phyloP scores from a whole-genome alignment of 2,329 filamentous ascomycete species.

The Hymenotorrendiella dingleyae region DNA sequence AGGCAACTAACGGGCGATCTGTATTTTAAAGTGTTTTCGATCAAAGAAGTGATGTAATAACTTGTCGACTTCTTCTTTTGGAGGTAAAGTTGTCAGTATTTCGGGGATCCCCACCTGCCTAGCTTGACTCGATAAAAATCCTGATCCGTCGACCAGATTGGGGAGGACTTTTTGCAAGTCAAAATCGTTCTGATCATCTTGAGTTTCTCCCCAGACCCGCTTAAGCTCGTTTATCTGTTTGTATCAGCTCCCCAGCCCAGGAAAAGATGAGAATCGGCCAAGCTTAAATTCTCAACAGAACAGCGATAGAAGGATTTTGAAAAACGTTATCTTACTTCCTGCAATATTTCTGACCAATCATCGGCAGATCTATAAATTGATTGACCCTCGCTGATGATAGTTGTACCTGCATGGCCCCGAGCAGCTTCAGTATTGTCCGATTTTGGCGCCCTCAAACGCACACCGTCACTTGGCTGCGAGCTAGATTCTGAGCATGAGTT shows the following conservation, averaged over 20 bases:
- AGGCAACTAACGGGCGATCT: conserved; percentile 18
- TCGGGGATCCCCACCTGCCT: conserved; percentile 24
- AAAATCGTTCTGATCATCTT: conserved; percentile 1
- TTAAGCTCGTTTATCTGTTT: conserved; percentile 26
- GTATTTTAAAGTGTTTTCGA: conserved; percentile 21
- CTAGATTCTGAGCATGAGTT: background rate
- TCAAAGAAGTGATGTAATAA: conserved; percentile 26
- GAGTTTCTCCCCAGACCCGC: conserved; percentile 18
- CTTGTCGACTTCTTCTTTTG: conserved; percentile 23
- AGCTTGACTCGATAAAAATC: conserved; percentile 23
- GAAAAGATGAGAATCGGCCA: too few relatives aligned
- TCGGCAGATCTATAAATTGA: conserved; percentile 21
- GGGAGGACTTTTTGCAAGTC: conserved; percentile 8
- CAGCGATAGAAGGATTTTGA: background rate
- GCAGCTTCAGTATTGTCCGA: background rate
- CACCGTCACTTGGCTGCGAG: background rate
- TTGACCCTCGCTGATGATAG: conserved; percentile 20
- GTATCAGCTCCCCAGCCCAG: too few relatives aligned
- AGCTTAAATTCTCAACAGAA: conserved; percentile 4
- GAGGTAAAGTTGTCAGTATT: conserved; percentile 25
- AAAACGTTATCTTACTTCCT: conserved; percentile 19
- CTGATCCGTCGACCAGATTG: conserved; percentile 23
- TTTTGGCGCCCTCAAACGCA: background rate
- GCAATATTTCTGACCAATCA: conserved; percentile 25
- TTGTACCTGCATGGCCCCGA: conserved; percentile 11